Evolutionary conservation across 2,329 filamentous ascomycete species (phyloP).

Genomic region (Paraconiothyrium brasiliense): DNA sequence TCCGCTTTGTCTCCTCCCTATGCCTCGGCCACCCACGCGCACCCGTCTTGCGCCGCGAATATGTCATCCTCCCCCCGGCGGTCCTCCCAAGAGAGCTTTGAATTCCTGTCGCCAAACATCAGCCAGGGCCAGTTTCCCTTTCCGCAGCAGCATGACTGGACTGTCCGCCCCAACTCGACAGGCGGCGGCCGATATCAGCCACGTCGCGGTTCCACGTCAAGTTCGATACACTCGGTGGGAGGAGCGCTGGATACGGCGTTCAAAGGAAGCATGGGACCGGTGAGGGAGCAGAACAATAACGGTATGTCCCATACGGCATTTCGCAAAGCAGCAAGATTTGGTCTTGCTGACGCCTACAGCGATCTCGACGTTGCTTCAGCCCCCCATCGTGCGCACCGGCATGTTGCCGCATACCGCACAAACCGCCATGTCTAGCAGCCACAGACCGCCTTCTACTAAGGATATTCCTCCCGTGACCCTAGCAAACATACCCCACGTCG

Average conservation of each 20-base stretch:
- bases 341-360: slow-evolving; percentile 58
- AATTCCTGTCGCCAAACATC: slow-evolving; percentile 55
- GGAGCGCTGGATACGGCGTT: slow-evolving; percentile 80
- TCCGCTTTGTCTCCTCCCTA: slow-evolving; percentile 33
- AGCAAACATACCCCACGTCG: slow-evolving; percentile 85
- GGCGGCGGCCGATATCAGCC: slow-evolving; percentile 59
- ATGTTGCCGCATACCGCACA: slow-evolving; percentile 80
- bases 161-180: slow-evolving; percentile 57
- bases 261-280: slow-evolving; percentile 64
- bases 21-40: slow-evolving; percentile 45
- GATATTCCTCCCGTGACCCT: slow-evolving; percentile 95
- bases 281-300: slow-evolving; percentile 83
- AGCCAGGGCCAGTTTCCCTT: slow-evolving; percentile 61
- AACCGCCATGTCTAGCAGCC: slow-evolving; percentile 69
- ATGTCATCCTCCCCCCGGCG: slow-evolving; percentile 56
- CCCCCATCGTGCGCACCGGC: slow-evolving; percentile 88
- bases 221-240: slow-evolving; percentile 87
- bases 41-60: slow-evolving; percentile 40
- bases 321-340: background rate
- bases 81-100: slow-evolving; percentile 60
- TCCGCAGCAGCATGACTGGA: slow-evolving; percentile 66
- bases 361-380: slow-evolving; percentile 92
- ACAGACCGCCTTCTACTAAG: slow-evolving; percentile 82
- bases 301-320: slow-evolving; percentile 57
- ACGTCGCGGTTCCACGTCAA: slow-evolving; percentile 83